These are phyloP conservation scores for Luffa acutangula DNA, from an alignment of 306 rosid genomes.

Conservation along the genomic window DNA sequence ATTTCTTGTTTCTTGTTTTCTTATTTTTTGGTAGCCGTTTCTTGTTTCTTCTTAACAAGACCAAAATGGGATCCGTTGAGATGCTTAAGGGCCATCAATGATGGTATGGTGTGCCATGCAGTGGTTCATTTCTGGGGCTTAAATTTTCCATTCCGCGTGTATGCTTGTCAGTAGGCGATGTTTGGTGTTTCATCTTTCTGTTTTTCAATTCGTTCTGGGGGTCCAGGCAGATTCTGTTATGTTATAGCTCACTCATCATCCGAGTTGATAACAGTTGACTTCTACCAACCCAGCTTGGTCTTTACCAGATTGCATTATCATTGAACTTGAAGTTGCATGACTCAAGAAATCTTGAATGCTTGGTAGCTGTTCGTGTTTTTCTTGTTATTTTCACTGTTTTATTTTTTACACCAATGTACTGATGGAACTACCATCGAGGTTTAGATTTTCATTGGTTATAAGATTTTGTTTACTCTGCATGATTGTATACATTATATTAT, in stretches of 20 bases:
- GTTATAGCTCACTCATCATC: background rate
- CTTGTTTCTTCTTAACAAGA: background rate
- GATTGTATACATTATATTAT: background rate
- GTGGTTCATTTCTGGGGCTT: background rate
- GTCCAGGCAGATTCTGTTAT: background rate
- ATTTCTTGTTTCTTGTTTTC: background rate
- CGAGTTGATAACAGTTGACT: background rate
- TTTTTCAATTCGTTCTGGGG: background rate
- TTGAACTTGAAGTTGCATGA: background rate
- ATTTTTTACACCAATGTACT: background rate
- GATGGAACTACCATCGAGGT: background rate
- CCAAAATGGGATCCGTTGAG: background rate
- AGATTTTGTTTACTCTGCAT: background rate
- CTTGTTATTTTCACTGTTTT: background rate
- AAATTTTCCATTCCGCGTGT: background rate
- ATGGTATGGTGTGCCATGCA: conserved; percentile 1
- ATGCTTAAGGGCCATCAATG: background rate
- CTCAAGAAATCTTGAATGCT: background rate
- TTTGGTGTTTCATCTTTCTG: background rate
- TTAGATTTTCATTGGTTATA: background rate
- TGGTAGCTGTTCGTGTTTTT: background rate
- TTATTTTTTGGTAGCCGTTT: background rate
- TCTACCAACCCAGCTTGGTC: background rate
- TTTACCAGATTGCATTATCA: background rate
- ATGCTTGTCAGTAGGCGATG: background rate